phyloP scores from a whole-genome alignment of 2,329 filamentous ascomycete genomes.

The Periglandula ipomoeae region DNA sequence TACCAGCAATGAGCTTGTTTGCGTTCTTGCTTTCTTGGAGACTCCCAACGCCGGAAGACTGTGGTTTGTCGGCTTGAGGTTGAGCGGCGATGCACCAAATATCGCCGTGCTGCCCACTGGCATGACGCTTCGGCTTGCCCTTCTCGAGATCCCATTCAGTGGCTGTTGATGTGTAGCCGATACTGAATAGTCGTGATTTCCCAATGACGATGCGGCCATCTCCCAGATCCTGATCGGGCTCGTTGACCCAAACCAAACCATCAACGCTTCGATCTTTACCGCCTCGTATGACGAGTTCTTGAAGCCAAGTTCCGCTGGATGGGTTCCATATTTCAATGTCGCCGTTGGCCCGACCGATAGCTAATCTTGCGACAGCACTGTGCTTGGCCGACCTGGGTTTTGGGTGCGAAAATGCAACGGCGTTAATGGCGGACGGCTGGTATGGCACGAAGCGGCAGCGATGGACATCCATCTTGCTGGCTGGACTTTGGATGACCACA shows the following conservation, averaged over 20 bases:
- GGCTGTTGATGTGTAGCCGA: conserved; percentile 83
- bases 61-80: conserved; percentile 36
- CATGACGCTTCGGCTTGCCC: conserved; percentile 68
- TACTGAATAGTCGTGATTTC: conserved; percentile 83
- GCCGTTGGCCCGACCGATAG: conserved; percentile 85
- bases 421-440: conserved; percentile 85
- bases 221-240: conserved; percentile 61
- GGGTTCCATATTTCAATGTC: conserved; percentile 99
- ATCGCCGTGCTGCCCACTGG: conserved; percentile 86
- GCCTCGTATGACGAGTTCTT: conserved; percentile 78
- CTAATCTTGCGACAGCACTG: conserved; percentile 59
- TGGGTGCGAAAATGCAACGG: conserved; percentile 84
- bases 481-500: not conserved
- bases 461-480: conserved; percentile 75
- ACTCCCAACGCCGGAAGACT: conserved; percentile 5
- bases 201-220: conserved; percentile 56
- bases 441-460: conserved; percentile 93
- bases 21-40: conserved; percentile 25
- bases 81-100: conserved; percentile 95
- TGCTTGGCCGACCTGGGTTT: conserved; percentile 36
- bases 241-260: conserved; percentile 83
- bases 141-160: conserved; percentile 91
- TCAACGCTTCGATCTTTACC: conserved; percentile 83
- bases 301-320: conserved; percentile 70
- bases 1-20: conserved; percentile 70